Base-by-base conservation (phyloP, 805 yeast genomes). In the Yarrowia osloensis region DNA sequence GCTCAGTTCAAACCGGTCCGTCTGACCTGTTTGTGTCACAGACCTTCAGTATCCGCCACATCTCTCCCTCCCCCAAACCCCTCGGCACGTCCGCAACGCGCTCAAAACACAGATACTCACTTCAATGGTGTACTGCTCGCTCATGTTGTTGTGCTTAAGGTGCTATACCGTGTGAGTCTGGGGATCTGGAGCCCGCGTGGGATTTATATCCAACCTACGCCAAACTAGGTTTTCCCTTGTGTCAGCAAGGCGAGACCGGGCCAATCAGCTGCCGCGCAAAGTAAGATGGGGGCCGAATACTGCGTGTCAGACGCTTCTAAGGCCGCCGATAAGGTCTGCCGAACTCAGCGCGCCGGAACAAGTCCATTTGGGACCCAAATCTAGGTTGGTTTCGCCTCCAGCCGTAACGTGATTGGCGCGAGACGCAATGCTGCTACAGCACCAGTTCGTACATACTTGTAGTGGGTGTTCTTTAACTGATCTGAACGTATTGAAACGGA, bases 61-160 rank as follows among this genome's bases (percentile, higher is more conserved):
- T n/a, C n/a, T n/a, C n/a, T n/a, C 13, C 37, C 37, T 33, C 37
- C 37, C 13, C 37, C 9, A 33, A 33, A 9, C 13, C 37, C 47
- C 3, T n/a, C n/a, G n/a, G n/a, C n/a, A n/a, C n/a, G n/a, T n/a
- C 28, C 47, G 12, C 47, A 5, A 4, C 15, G n/a, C 29, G 2
- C 19, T 7, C 40, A 29, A 15, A n/a, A 7, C 42, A 6, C 55
- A 12, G 42, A 40, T 57, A 57, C 63, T 57, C 63, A 57, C 63
- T 39, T 57, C 63, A 28, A 19, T 28, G 49, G 63, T 57, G 63
- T 57, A 57, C 37, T 57, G 63, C 42, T 57, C 63, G 63, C 63
- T 57, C 63, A 57, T 57, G 35, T 39, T 40, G 63, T 39, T 9
- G n/a, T 39, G 21, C 22, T 22, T 24, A 9, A 9, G 42, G 44